phyloP scores from a whole-genome alignment of 1,139 yeast species.

The Candida glucosophila region DNA sequence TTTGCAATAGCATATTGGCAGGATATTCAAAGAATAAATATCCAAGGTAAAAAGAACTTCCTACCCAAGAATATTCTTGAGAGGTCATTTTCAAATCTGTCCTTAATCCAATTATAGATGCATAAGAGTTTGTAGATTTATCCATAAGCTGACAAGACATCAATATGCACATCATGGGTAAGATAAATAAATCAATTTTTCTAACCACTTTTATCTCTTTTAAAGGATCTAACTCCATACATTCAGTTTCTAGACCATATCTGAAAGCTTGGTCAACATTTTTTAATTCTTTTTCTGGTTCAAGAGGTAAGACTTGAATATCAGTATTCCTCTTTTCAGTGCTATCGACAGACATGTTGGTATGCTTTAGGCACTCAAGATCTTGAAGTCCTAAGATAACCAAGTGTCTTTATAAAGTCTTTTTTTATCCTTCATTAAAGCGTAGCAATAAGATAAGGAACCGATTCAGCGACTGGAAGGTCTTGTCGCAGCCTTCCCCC shows the following conservation, averaged over 20 bases:
- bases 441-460: not conserved
- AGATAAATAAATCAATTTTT: constrained; percentile 45
- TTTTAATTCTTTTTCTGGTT: constrained; percentile 1
- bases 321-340: constrained; percentile 1
- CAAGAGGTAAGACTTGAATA: not conserved
- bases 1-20: constrained; percentile 30
- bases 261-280: constrained; percentile 29
- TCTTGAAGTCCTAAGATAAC: not conserved
- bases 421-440: not conserved
- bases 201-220: constrained; percentile 8
- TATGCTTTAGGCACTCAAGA: constrained; percentile 1
- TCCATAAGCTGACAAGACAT: constrained; percentile 57
- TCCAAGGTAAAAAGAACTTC: constrained; percentile 46
- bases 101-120: constrained; percentile 51
- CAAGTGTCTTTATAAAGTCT: not conserved
- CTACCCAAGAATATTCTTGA: constrained; percentile 44
- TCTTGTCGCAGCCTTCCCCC: too few species aligned
- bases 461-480: not conserved
- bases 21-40: constrained; percentile 40
- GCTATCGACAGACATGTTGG: not conserved
- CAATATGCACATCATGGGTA: constrained; percentile 47
- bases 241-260: constrained; percentile 10
- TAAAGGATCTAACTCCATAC: constrained; percentile 1
- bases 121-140: constrained; percentile 46
- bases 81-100: constrained; percentile 40